A percentile compares a stretch with the other conserved stretches of the same genome.
These are phyloP conservation scores for Aspergillus quadricinctus DNA, from an alignment of 2,329 filamentous ascomycete genomes.

Conservation along the genomic window DNA sequence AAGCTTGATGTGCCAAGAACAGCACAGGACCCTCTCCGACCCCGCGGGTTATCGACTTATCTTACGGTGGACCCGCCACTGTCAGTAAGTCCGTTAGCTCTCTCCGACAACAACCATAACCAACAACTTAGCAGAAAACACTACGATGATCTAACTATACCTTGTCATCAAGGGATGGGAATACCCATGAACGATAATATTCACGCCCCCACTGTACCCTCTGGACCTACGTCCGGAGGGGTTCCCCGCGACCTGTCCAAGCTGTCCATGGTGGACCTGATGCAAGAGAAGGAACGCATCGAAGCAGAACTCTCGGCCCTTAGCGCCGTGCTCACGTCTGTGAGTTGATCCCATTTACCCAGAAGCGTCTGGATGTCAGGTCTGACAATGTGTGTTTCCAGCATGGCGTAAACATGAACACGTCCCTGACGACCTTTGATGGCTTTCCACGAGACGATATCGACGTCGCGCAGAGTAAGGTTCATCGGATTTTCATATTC, in stretches of 20 bases:
- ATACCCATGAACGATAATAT: constrained; percentile 60
- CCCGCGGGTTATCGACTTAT: neutral
- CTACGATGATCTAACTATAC: constrained; percentile 1
- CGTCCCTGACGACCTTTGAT: constrained; percentile 77
- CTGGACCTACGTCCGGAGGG: constrained; percentile 65
- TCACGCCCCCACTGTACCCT: constrained; percentile 67
- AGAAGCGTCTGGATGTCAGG: neutral
- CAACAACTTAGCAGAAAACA: neutral
- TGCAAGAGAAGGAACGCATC: constrained; percentile 75
- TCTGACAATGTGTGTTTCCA: constrained; percentile 37
- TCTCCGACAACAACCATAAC: neutral
- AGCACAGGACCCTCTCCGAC: neutral
- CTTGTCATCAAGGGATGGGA: constrained; percentile 42
- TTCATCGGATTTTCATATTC: neutral
- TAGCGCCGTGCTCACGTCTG: constrained; percentile 81
- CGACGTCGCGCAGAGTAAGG: constrained; percentile 85
- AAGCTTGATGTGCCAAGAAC: constrained; percentile 3
- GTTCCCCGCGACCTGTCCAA: constrained; percentile 59
- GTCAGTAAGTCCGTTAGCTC: neutral
- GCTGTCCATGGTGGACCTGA: constrained; percentile 72
- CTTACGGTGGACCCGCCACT: neutral
- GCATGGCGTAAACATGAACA: constrained; percentile 93
- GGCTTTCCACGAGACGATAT: constrained; percentile 91
- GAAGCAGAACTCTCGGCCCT: constrained; percentile 85
- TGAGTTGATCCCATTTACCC: constrained; percentile 41